Evolutionary conservation across 139 green algal genomes (phyloP).

Genomic region (Coccomyxa sp.): DNA sequence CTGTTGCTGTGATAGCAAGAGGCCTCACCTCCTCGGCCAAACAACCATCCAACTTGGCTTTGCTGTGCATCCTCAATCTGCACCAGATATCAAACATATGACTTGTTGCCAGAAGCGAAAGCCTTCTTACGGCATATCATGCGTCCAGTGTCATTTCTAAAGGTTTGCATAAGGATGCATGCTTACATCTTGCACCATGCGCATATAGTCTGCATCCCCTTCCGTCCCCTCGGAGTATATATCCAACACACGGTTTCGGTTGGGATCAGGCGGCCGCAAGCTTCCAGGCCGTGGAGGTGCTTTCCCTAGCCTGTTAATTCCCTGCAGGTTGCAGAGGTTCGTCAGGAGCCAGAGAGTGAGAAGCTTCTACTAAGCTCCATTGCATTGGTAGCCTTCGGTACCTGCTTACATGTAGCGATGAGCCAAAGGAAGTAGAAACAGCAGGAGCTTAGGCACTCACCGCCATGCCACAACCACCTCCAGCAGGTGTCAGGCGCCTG

Average conservation of each 20-base stretch:
- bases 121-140: too few species aligned
- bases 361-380: not conserved
- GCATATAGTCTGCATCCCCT: slow-evolving; percentile 33
- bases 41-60: slow-evolving; percentile 43
- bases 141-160: too few species aligned
- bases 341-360: not conserved
- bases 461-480: too few species aligned
- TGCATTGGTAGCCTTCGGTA: too few species aligned
- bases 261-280: slow-evolving; percentile 33
- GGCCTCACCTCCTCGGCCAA: slow-evolving; percentile 30
- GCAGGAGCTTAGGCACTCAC: too few species aligned
- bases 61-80: slow-evolving; percentile 55
- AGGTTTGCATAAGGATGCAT: not conserved
- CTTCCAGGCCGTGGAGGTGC: slow-evolving; percentile 29
- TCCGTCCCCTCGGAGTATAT: slow-evolving; percentile 35
- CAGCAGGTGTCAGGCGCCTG: too few species aligned
- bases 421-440: too few species aligned
- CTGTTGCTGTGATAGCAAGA: not conserved
- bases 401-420: too few species aligned
- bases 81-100: not conserved
- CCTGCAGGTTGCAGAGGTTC: not conserved
- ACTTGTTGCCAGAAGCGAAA: too few species aligned
- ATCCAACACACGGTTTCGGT: slow-evolving; percentile 26
- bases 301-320: slow-evolving; percentile 29
- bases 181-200: slow-evolving; percentile 44